Conservation (phyloP, 1,284 basidiomycete species). For the Moniliella sp. region DNA sequence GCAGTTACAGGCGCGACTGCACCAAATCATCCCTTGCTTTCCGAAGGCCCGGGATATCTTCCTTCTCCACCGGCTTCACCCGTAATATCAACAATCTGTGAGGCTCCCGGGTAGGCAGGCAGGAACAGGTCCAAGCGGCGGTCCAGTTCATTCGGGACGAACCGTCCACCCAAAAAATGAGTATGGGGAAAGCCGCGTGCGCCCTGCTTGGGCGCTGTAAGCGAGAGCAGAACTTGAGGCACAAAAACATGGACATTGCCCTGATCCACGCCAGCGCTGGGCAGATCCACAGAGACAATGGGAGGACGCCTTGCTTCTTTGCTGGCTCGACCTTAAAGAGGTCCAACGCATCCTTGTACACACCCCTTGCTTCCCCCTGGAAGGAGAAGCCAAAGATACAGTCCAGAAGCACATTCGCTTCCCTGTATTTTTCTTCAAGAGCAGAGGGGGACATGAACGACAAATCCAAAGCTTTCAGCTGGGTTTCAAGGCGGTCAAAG, state of each 20-base stretch:
- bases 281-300: constrained; percentile 57
- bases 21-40: too few species aligned
- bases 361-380: constrained; percentile 49
- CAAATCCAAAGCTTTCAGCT: constrained; percentile 70
- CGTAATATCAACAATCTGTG: constrained; percentile 29
- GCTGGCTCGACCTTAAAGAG: constrained; percentile 38
- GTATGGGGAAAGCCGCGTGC: constrained; percentile 51
- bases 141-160: constrained; percentile 40
- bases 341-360: constrained; percentile 57
- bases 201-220: constrained; percentile 80
- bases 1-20: too few species aligned
- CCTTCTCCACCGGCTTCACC: constrained; percentile 6
- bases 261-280: constrained; percentile 67
- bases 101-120: constrained; percentile 7
- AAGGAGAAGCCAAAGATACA: constrained; percentile 97
- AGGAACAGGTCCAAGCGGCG: constrained; percentile 13
- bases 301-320: constrained; percentile 15
- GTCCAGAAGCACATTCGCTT: constrained; percentile 68
- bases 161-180: constrained; percentile 80
- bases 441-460: constrained; percentile 38
- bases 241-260: constrained; percentile 44
- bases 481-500: constrained; percentile 32
- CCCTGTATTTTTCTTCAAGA: constrained; percentile 40
- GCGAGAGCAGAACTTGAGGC: constrained; percentile 61
- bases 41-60: too few species aligned